Percentiles rank a stretch among this genome's conserved stretches.
Conservation (phyloP, 768 basidiomycete genomes). For the Collybia sordida region DNA sequence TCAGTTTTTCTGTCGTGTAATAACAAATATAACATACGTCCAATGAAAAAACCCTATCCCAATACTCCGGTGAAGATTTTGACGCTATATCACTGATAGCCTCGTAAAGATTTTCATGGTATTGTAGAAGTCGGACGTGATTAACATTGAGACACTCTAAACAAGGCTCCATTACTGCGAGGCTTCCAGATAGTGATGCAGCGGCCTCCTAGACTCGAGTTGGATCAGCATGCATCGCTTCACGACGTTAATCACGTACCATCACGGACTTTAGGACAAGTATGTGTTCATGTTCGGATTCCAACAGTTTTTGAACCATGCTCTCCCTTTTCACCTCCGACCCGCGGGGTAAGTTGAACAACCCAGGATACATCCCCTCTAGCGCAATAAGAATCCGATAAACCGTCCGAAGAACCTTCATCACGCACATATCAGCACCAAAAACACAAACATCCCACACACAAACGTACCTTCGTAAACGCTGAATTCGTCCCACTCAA, state of each 20-base stretch:
- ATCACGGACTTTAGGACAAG: conserved; percentile 29
- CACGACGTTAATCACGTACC: conserved; percentile 20
- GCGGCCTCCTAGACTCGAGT: conserved; percentile 27
- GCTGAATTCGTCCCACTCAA: conserved; percentile 26
- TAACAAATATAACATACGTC: conserved; percentile 9
- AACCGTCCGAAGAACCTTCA: conserved; percentile 33
- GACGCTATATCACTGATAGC: conserved; percentile 10
- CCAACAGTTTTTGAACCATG: conserved; percentile 29
- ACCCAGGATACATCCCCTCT: conserved; percentile 33
- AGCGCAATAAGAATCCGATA: conserved; percentile 31
- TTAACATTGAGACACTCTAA: conserved; percentile 21
- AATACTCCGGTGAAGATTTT: conserved; percentile 6
- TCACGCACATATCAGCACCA: not conserved
- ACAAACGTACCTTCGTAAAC: conserved; percentile 31
- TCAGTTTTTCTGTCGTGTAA: not conserved
- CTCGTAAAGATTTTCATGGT: conserved; percentile 19
- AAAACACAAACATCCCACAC: not conserved
- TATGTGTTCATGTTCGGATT: conserved; percentile 30
- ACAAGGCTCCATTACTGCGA: conserved; percentile 12
- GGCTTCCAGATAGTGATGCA: conserved; percentile 23
- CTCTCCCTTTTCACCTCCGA: conserved; percentile 20
- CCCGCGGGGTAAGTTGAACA: conserved; percentile 29
- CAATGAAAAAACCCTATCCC: conserved; percentile 19
- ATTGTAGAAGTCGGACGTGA: conserved; percentile 15
- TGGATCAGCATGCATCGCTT: conserved; percentile 6